Evolutionary conservation across 208 protist genomes (phyloP).

Genomic region (Phytomonas sp.): DNA sequence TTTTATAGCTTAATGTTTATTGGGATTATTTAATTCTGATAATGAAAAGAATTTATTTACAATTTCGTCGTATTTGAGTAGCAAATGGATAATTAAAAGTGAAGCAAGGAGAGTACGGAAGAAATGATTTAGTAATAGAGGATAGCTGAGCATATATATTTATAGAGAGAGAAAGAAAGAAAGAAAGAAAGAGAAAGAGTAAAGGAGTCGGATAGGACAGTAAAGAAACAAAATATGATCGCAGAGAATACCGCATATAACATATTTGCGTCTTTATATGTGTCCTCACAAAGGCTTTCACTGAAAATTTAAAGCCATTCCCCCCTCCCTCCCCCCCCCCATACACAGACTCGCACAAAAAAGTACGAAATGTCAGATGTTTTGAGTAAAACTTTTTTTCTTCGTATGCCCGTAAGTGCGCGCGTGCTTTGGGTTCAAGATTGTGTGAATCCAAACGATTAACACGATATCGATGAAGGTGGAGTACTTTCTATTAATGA

Average conservation of each 20-base stretch:
- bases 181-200: background rate
- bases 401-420: background rate
- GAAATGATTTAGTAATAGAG: too few species aligned
- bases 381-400: background rate
- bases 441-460: background rate
- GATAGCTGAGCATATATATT: too few species aligned
- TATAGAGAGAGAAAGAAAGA: background rate
- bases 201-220: background rate
- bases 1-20: background rate
- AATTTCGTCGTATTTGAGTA: background rate
- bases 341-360: too few species aligned
- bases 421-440: background rate
- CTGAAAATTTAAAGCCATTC: background rate
- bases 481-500: background rate
- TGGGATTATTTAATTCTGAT: background rate
- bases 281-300: background rate
- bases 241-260: background rate
- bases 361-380: background rate
- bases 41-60: background rate
- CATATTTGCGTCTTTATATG: background rate
- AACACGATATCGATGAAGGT: background rate
- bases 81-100: background rate
- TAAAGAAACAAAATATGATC: background rate
- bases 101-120: too few species aligned
- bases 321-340: too few species aligned